phyloP scores from a whole-genome alignment of 2,329 filamentous ascomycete genomes.

The Esteya vermicola region DNA sequence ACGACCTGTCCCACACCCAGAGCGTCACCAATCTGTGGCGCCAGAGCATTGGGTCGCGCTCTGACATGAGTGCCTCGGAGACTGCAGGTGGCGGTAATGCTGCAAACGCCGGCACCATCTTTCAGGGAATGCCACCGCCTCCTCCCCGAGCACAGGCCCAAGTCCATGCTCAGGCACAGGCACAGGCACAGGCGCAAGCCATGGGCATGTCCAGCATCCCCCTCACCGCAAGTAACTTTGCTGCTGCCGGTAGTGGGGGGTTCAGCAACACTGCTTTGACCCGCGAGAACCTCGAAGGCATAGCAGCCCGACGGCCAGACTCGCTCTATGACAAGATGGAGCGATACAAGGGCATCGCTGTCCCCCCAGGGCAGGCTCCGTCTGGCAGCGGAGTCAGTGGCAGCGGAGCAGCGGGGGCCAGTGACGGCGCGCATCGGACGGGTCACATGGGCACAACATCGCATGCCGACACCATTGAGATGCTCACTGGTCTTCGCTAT shows the following conservation, averaged over 20 bases:
- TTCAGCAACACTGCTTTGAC: conserved; percentile 54
- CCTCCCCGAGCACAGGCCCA: no score
- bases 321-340: conserved; percentile 77
- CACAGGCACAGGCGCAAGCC: conserved; percentile 10
- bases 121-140: neutral
- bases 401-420: neutral
- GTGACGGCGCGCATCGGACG: neutral
- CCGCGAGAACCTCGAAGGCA: conserved; percentile 65
- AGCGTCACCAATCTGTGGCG: conserved; percentile 30
- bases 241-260: conserved; percentile 19
- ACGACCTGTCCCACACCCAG: conserved; percentile 46
- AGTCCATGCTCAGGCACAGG: conserved; percentile 6
- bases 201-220: neutral
- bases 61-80: conserved; percentile 38
- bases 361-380: neutral
- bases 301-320: conserved; percentile 52
- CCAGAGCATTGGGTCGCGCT: conserved; percentile 13
- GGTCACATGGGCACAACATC: conserved; percentile 22
- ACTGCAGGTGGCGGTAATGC: conserved; percentile 17
- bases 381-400: neutral
- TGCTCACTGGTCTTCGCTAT: conserved; percentile 80
- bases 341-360: conserved; percentile 48
- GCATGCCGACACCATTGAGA: conserved; percentile 79
- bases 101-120: neutral
- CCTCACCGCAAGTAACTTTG: no score